Evolutionary conservation across 768 basidiomycete species (phyloP).

Genomic region (Boletus sp.): DNA sequence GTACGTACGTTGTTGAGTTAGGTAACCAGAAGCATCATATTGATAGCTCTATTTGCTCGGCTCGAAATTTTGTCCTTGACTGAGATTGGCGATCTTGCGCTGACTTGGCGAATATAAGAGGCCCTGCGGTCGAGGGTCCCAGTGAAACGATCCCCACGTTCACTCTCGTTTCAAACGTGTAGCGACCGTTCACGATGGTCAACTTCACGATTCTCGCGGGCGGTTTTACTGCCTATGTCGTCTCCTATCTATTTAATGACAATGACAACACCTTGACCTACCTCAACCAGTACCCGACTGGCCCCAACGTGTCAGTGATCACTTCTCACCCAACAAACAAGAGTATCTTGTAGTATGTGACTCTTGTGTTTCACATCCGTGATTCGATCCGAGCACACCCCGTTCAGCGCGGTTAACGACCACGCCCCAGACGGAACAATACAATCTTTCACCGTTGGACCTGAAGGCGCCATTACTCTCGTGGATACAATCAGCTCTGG

Average conservation of each 20-base stretch:
- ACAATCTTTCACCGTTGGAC: slow-evolving; percentile 55
- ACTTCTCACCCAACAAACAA: slow-evolving; percentile 52
- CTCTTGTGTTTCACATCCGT: not conserved
- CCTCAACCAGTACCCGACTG: slow-evolving; percentile 40
- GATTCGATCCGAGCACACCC: not conserved
- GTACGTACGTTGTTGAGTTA: too few species aligned
- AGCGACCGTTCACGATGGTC: slow-evolving; percentile 47
- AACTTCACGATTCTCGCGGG: slow-evolving; percentile 68
- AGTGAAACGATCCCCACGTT: not conserved
- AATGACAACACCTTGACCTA: slow-evolving; percentile 47
- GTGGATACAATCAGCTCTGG: slow-evolving; percentile 48
- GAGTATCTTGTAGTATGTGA: slow-evolving; percentile 59
- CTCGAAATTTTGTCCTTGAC: too few species aligned
- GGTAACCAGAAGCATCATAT: too few species aligned
- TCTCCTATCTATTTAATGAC: slow-evolving; percentile 61
- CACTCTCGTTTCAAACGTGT: not conserved
- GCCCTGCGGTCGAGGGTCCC: not conserved
- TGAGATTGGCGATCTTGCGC: too few species aligned
- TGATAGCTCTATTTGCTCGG: too few species aligned
- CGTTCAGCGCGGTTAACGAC: slow-evolving; percentile 59
- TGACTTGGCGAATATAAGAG: too few species aligned
- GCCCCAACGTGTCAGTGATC: slow-evolving; percentile 61
- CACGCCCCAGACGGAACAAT: slow-evolving; percentile 38
- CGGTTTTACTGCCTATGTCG: slow-evolving; percentile 59
- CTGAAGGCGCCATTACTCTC: slow-evolving; percentile 43